Conservation (phyloP, 768 basidiomycete species). For the Tricholoma terreum region DNA sequence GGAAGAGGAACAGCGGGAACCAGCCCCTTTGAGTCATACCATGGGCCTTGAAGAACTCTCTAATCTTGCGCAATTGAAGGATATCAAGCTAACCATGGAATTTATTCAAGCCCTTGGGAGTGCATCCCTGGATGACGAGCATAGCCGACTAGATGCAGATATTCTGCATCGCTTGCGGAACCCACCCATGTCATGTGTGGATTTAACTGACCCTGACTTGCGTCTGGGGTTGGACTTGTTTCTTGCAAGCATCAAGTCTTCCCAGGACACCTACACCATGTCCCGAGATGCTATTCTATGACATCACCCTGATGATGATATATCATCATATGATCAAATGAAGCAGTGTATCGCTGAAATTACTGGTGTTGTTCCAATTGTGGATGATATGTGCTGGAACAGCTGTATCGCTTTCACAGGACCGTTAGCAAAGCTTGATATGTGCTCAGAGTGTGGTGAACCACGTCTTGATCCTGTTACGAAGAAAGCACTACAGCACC, state of each 20-base stretch:
- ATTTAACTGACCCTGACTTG: conserved; percentile 14
- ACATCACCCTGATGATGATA: conserved; percentile 14
- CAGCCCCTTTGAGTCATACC: neutral
- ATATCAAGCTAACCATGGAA: conserved; percentile 8
- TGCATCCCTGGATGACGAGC: neutral
- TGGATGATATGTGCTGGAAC: conserved; percentile 41
- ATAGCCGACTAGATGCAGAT: conserved; percentile 7
- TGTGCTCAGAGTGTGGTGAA: conserved; percentile 30
- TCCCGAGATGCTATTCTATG: conserved; percentile 15
- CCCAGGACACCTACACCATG: conserved; percentile 22
- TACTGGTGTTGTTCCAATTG: conserved; percentile 34
- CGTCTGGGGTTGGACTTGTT: conserved; percentile 18
- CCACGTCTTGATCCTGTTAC: conserved; percentile 22
- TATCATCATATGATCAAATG: conserved; percentile 29
- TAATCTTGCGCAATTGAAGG: conserved; percentile 9
- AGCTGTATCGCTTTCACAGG: conserved; percentile 41
- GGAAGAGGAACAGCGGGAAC: neutral
- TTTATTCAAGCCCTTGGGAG: conserved; percentile 15
- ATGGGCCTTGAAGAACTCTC: conserved; percentile 7
- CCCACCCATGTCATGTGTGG: conserved; percentile 13
- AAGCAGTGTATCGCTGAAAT: conserved; percentile 24
- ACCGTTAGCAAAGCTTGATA: conserved; percentile 25
- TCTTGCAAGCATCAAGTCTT: conserved; percentile 16
- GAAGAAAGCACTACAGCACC: conserved; percentile 27
- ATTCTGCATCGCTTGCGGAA: conserved; percentile 17